Conservation (phyloP, 2,329 filamentous ascomycete species). For the Arthrobotrys musiformis region DNA sequence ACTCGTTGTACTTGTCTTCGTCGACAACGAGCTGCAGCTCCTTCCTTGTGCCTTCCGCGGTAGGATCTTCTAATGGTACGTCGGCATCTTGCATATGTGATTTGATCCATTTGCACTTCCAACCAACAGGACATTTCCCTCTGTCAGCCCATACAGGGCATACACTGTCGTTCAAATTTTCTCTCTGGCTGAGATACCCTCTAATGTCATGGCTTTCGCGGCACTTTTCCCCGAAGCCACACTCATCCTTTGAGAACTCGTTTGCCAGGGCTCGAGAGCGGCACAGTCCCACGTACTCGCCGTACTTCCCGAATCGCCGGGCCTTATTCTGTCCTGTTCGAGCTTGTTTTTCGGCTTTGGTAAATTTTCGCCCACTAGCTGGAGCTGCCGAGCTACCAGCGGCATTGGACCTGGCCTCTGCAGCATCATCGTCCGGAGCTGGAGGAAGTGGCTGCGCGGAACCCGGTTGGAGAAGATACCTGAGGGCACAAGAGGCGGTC, state of each 20-base stretch:
- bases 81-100: constrained; percentile 87
- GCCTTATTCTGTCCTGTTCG: constrained; percentile 59
- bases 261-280: constrained; percentile 43
- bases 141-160: constrained; percentile 84
- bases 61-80: constrained; percentile 38
- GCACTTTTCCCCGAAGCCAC: constrained; percentile 82
- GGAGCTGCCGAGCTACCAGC: constrained; percentile 30
- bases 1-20: constrained; percentile 65
- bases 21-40: constrained; percentile 62
- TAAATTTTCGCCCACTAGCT: constrained; percentile 39
- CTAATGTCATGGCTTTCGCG: constrained; percentile 84
- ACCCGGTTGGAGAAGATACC: constrained; percentile 46
- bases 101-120: constrained; percentile 91
- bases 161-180: constrained; percentile 78
- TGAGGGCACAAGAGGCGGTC: constrained; percentile 1
- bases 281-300: constrained; percentile 53
- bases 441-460: constrained; percentile 30
- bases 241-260: constrained; percentile 65
- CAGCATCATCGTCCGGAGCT: constrained; percentile 57
- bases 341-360: constrained; percentile 52
- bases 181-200: constrained; percentile 83
- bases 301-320: constrained; percentile 58
- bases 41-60: constrained; percentile 55
- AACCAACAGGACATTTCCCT: constrained; percentile 80
- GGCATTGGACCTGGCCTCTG: constrained; percentile 47